Evolutionary conservation across 805 yeast genomes (phyloP).

Genomic region (Zygosaccharomyces kombuchaensis): DNA sequence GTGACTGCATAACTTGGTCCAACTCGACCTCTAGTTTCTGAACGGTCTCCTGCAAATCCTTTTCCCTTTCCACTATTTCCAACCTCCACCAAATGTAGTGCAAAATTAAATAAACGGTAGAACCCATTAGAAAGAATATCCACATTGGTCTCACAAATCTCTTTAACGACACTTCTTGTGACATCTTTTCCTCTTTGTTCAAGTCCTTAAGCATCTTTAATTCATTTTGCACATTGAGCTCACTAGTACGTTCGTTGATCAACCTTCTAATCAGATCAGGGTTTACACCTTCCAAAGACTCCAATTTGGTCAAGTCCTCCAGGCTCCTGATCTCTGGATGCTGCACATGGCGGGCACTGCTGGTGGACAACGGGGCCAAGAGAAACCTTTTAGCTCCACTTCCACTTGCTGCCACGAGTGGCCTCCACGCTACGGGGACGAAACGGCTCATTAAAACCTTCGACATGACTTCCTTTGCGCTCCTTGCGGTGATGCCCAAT

Average conservation of each 20-base stretch:
- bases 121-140: conserved; percentile 32
- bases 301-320: conserved; percentile 32
- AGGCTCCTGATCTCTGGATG: conserved; percentile 20
- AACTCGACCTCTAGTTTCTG: conserved; percentile 21
- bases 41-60: conserved; percentile 18
- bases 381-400: background rate
- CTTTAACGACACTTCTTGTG: conserved; percentile 19
- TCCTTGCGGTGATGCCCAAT: background rate
- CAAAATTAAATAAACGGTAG: conserved; percentile 26
- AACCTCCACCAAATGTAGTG: conserved; percentile 32
- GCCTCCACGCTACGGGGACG: background rate
- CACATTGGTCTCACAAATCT: conserved; percentile 30
- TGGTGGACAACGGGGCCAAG: background rate
- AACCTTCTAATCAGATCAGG: conserved; percentile 31
- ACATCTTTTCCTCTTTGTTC: conserved; percentile 17
- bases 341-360: conserved; percentile 1
- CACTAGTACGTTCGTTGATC: conserved; percentile 30
- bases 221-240: conserved; percentile 29
- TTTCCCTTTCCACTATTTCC: conserved; percentile 28
- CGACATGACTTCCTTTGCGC: background rate
- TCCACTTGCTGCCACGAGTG: background rate
- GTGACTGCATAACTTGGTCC: conserved; percentile 6
- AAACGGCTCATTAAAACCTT: background rate
- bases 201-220: conserved; percentile 26
- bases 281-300: conserved; percentile 32